phyloP scores from a whole-genome alignment of 441 rosid genomes.

The Jatropha podagrica region DNA sequence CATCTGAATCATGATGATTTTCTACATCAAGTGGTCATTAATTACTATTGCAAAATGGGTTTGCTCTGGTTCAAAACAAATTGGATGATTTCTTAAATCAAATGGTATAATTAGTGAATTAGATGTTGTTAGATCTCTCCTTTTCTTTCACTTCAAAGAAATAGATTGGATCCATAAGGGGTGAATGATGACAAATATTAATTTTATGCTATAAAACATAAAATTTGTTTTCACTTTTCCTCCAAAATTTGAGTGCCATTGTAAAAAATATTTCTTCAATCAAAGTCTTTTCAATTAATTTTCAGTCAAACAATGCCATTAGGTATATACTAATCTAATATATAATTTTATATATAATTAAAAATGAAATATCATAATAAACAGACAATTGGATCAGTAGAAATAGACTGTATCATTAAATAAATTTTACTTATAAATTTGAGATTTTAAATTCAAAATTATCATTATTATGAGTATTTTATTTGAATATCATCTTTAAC shows the following conservation, averaged over 20 bases:
- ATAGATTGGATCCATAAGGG: background rate
- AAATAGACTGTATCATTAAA: too few relatives aligned
- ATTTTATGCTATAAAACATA: background rate
- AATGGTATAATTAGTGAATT: background rate
- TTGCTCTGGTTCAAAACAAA: background rate
- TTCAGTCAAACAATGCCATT: background rate
- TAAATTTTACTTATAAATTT: too few relatives aligned
- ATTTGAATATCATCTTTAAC: too few relatives aligned
- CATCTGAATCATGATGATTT: background rate
- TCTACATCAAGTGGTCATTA: background rate
- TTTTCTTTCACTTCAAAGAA: constrained; percentile 1
- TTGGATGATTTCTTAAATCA: background rate
- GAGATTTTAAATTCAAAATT: too few relatives aligned
- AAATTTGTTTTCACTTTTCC: background rate
- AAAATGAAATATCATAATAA: too few relatives aligned
- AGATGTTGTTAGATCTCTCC: background rate
- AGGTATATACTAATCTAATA: too few relatives aligned
- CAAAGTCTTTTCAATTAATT: background rate
- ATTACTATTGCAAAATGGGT: background rate
- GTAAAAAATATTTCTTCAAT: background rate
- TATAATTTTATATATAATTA: too few relatives aligned
- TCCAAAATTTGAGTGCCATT: background rate
- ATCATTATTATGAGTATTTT: too few relatives aligned
- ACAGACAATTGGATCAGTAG: too few relatives aligned
- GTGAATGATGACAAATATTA: constrained; percentile 19